Conservation (phyloP, 1,284 basidiomycete species). For the Rhodotorula sp. region DNA sequence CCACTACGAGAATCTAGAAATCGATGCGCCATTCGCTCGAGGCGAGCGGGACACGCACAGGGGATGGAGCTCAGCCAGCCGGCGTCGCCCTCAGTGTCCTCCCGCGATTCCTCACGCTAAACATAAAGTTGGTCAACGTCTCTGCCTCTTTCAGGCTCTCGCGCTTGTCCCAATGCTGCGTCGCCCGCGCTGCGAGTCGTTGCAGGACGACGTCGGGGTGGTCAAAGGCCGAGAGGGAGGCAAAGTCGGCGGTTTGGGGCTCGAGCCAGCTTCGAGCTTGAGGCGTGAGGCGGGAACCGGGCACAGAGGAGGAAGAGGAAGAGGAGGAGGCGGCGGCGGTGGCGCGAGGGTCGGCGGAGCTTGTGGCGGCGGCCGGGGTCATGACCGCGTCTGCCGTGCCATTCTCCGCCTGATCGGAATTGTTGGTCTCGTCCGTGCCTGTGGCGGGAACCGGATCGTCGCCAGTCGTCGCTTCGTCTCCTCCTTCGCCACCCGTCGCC, state of each 20-base stretch:
- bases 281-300: not conserved
- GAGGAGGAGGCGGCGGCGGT: no score
- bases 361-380: not conserved
- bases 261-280: conserved; percentile 23
- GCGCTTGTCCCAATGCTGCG: conserved; percentile 38
- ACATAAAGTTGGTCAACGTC: conserved; percentile 41
- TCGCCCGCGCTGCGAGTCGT: conserved; percentile 30
- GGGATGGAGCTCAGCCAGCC: no score
- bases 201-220: conserved; percentile 24
- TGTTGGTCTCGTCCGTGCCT: no score
- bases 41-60: not conserved
- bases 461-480: not conserved
- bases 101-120: conserved; percentile 6
- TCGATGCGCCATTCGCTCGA: not conserved
- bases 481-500: not conserved
- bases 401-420: not conserved
- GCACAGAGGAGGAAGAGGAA: no score
- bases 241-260: conserved; percentile 36
- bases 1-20: no score
- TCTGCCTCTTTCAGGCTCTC: conserved; percentile 40
- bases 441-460: no score
- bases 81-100: conserved; percentile 12
- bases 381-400: no score
- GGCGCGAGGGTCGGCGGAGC: not conserved
- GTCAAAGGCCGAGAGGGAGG: conserved; percentile 33